Percentiles rank a stretch among this genome's conserved stretches.
These are phyloP conservation scores for Tremella mesenterica DNA, from an alignment of 768 basidiomycete genomes.

Conservation along the genomic window DNA sequence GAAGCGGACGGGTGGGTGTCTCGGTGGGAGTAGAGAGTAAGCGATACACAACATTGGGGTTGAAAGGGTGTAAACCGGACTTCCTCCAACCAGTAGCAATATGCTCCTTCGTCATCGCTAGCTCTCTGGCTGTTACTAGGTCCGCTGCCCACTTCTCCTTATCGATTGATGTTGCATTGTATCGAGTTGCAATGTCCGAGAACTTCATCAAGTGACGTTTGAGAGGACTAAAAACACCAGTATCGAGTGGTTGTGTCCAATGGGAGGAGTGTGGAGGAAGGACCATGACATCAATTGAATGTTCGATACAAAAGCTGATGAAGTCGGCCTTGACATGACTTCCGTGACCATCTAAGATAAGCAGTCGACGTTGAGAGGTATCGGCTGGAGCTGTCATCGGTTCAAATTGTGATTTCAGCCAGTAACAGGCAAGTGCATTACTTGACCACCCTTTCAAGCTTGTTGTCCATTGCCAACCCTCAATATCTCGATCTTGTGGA, in stretches of 20 bases:
- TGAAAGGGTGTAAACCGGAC: background rate
- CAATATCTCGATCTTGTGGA: background rate
- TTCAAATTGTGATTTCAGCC: background rate
- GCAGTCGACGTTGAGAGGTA: background rate
- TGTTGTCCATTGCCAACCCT: slow-evolving; percentile 2
- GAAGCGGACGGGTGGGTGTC: background rate
- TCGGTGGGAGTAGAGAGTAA: background rate
- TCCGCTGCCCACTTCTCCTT: background rate
- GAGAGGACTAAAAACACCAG: slow-evolving; percentile 3
- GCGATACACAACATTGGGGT: background rate
- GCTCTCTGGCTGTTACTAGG: background rate
- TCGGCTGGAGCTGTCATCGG: background rate
- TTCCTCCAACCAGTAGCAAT: background rate
- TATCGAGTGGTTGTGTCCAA: slow-evolving; percentile 10
- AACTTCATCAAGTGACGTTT: background rate
- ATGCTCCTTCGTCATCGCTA: background rate
- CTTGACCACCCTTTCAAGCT: slow-evolving; percentile 1
- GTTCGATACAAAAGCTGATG: slow-evolving; percentile 4
- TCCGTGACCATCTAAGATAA: slow-evolving; percentile 8
- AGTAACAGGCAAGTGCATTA: slow-evolving; percentile 2
- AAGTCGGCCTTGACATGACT: slow-evolving; percentile 5
- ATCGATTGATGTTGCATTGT: background rate
- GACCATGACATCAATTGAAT: slow-evolving; percentile 4
- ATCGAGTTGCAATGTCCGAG: background rate
- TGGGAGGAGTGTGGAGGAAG: slow-evolving; percentile 8